These are phyloP conservation scores for Cystofilobasidium macerans DNA, from an alignment of 768 basidiomycete genomes.

Conservation along the genomic window DNA sequence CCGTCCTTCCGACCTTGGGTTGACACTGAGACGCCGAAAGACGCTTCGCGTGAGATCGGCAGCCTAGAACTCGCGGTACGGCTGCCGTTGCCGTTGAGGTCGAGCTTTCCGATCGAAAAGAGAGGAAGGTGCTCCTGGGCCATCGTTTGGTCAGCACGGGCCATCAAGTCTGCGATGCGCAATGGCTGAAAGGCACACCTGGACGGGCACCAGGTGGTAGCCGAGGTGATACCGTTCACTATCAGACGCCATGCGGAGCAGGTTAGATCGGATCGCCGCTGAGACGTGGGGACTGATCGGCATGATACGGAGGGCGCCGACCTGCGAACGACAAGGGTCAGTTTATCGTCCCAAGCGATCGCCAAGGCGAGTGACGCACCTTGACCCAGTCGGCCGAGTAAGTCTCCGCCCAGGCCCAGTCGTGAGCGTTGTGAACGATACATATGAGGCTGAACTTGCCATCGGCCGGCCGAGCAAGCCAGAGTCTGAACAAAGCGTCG, in stretches of 20 bases:
- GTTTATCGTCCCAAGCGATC: not conserved
- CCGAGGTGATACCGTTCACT: not conserved
- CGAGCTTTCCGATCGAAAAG: constrained; percentile 6
- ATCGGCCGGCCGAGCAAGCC: constrained; percentile 10
- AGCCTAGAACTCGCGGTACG: no score
- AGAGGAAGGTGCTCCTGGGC: constrained; percentile 13
- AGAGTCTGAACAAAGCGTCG: constrained; percentile 1
- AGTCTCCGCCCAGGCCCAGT: constrained; percentile 7
- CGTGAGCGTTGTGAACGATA: constrained; percentile 18
- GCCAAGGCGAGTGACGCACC: not conserved
- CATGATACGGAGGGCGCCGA: not conserved
- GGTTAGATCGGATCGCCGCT: not conserved
- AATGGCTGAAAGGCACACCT: not conserved
- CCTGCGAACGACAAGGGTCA: not conserved
- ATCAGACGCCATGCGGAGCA: not conserved
- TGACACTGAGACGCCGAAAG: not conserved
- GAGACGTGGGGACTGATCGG: constrained; percentile 1
- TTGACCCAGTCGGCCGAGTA: constrained; percentile 11
- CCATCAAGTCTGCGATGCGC: no score
- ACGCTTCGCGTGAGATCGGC: no score
- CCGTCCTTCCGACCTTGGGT: not conserved
- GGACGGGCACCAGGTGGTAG: not conserved
- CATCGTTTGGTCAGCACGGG: no score
- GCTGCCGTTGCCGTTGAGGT: not conserved
- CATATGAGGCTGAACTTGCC: constrained; percentile 6